Percentiles rank a stretch among this genome's conserved stretches.
These are phyloP conservation scores for Dictyophora rubrovolvata DNA, from an alignment of 768 basidiomycete genomes.

Conservation along the genomic window DNA sequence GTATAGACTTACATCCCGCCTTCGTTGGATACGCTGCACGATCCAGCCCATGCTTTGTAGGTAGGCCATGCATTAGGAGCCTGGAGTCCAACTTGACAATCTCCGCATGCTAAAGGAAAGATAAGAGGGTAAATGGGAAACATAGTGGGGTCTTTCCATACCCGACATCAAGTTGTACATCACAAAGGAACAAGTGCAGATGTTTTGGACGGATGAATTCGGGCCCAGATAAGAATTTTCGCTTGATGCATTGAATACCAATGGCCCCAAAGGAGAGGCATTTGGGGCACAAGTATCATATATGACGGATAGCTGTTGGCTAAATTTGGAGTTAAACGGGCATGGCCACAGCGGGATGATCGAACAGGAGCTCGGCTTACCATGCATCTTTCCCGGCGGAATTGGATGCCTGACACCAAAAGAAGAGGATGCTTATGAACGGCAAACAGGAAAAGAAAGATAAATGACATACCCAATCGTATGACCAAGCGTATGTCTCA, in stretches of 20 bases:
- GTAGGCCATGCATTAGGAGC: conserved; percentile 5
- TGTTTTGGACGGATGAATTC: conserved; percentile 4
- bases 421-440: not conserved
- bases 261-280: conserved; percentile 1
- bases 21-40: not conserved
- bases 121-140: not conserved
- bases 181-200: conserved; percentile 7
- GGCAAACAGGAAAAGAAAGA: too few relatives aligned
- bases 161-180: conserved; percentile 9
- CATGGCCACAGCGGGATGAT: not conserved
- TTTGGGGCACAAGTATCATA: conserved; percentile 3
- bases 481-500: conserved; percentile 3
- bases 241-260: conserved; percentile 5
- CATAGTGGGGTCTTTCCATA: not conserved
- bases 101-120: not conserved
- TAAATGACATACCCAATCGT: conserved; percentile 2
- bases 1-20: conserved; percentile 1
- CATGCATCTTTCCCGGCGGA: not conserved
- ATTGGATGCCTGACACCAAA: not conserved
- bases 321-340: not conserved
- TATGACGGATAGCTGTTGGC: conserved; percentile 2
- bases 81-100: conserved; percentile 3
- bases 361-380: not conserved
- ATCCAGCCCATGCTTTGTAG: conserved; percentile 3
- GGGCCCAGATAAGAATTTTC: conserved; percentile 6